Percentiles rank a stretch among this genome's conserved stretches.
phyloP scores from a whole-genome alignment of 1,284 basidiomycete genomes.

The Cryptococcus jaspeensis region DNA sequence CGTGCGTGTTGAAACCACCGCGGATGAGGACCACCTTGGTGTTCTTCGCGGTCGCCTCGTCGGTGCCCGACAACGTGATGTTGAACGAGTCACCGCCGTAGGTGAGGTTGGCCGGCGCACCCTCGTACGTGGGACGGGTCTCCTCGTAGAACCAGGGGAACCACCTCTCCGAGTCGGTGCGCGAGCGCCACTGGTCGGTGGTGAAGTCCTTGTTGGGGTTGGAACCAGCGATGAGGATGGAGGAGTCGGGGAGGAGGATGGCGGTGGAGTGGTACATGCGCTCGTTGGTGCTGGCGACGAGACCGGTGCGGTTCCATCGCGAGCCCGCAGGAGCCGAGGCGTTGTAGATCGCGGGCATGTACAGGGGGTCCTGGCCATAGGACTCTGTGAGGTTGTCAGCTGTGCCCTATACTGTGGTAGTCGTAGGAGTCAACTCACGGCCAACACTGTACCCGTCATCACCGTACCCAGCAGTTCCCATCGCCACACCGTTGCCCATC shows the following conservation, averaged over 20 bases:
- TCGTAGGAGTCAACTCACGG: constrained; percentile 7
- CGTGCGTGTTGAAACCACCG: constrained; percentile 91
- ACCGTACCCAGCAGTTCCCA: constrained; percentile 62
- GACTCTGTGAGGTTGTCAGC: constrained; percentile 22
- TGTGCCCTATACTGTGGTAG: not conserved
- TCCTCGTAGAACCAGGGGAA: constrained; percentile 58
- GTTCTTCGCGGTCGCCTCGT: constrained; percentile 49
- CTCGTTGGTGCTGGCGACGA: constrained; percentile 60
- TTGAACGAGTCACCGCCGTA: constrained; percentile 79
- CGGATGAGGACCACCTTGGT: constrained; percentile 76
- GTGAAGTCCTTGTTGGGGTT: constrained; percentile 85
- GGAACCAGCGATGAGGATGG: constrained; percentile 83
- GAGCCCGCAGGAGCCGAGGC: constrained; percentile 61
- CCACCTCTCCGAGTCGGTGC: constrained; percentile 49
- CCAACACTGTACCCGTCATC: constrained; percentile 45
- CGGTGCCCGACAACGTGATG: constrained; percentile 60
- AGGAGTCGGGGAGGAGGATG: constrained; percentile 82
- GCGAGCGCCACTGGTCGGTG: constrained; percentile 46
- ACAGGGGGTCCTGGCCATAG: constrained; percentile 49
- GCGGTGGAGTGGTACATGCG: constrained; percentile 87
- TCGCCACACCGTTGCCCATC: constrained; percentile 70
- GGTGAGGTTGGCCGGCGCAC: constrained; percentile 51
- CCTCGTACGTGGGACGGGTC: constrained; percentile 61
- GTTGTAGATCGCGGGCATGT: constrained; percentile 60
- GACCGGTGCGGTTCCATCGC: constrained; percentile 70